Base-by-base conservation (phyloP, 106 monocot genomes). In the Dendrobium nobile region DNA sequence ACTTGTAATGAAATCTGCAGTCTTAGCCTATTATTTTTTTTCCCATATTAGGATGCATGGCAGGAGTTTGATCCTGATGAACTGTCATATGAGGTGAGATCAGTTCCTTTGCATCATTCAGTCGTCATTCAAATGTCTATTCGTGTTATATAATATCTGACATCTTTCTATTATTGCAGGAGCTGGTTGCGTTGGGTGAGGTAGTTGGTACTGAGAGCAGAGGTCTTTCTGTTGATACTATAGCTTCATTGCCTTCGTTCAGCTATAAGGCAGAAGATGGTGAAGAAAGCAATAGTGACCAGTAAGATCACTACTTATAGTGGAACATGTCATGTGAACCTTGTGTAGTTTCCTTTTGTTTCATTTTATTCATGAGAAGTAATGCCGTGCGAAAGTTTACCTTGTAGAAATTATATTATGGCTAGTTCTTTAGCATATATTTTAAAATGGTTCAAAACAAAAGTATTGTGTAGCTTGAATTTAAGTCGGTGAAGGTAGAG, bases 51-150 rank as follows among this genome's bases (percentile, higher is more conserved):
- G 96, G 93, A 89, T 83, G 85, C 88, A 45, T 96, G 96, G 96
- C 85, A 88, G 83, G 94, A 96, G 78, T 88, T 94, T 80, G 96
- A 96, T 89, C 93, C 93, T 59, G 96, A 96, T 83, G 93, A 96
- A 79, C 86, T 90, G 37, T 94, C 96, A 20, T 96, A 96, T 81
- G 96, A 96, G 96, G 93, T 61, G 24, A n/a, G 20, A 22, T 61
- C 6, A 1, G 61, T 61, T 61, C 61, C 61, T 22, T 5, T 61
- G 22, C 61, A 61, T 61, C 10, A 61, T 61, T 61, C 22, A 19
- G 5, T 37, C 37, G 0, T 37, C 8, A 61, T 61, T 61, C 61
- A 61, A 22, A 61, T 61, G 1, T 61, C 61, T 61, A 22, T 61
- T n/a, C 22, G n/a, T 41, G 47, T 13, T 19, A 16, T 20, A 33